Evolutionary conservation across 2,329 filamentous ascomycete genomes (phyloP), one percentile per base, ranked within the genome.

Genomic region (Stemphylium lycopersici): DNA sequence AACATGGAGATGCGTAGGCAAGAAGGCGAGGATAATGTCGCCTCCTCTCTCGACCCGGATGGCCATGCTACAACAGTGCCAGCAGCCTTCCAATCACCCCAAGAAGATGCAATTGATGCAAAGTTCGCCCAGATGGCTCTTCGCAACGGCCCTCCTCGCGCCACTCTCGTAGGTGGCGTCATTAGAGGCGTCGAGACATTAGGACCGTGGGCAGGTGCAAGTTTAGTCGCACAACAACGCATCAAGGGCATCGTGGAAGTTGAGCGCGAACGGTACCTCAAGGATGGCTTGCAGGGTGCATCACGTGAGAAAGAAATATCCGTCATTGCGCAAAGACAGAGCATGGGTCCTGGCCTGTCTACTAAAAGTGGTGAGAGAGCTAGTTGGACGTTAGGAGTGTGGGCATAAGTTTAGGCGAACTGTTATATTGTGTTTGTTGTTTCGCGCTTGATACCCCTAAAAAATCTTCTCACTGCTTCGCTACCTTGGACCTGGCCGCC

Each of bases 201-300:
- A 1, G 90, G 90, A 0, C 79, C 89, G 2, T 93, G 90, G 89
- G 83, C 84, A 16, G 90, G 90, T 10, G 90, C 86, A 3, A 91
- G 89, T 69, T 69, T 93, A 48, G 77, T 89, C 15, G 84, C 87
- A 2, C 85, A 88, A 61, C 78, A 92, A 54, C 88, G 87, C 52
- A 80, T 91, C 3, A 84, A 85, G 32, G 86, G 89, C 2, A 81
- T 90, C 47, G 87, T 88, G 2, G 84, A 87, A 26, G 79, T 93
- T 16, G 90, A 92, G 58, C 80, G 87, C 22, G 90, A 93, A 6
- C 78, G 84, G 31, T 93, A 90, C 81, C 71, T 87, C 40, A 85
- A 86, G 62, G 83, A 90, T 59, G 90, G 90, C 1, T 76, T 83
- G 18, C 77, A 78, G 15, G 88, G 88, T 2, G 87, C 88, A 1